phyloP scores from a whole-genome alignment of 192 early-diverging fungal genomes.

The Phlyctochytrium arcticum region DNA sequence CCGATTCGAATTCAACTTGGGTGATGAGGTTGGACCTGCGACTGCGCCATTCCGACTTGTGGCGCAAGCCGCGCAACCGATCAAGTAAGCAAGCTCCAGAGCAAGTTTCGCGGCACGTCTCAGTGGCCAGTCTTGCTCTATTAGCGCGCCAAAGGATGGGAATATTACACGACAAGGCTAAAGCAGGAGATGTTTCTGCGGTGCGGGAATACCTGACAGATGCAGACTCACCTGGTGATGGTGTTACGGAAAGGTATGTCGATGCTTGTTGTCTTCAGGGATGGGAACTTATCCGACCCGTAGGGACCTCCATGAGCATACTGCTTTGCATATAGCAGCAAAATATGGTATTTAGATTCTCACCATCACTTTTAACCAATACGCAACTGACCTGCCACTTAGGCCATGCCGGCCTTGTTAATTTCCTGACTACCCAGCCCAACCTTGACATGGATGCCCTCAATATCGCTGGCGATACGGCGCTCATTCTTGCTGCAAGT shows the following conservation, averaged over 20 bases:
- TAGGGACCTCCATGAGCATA: constrained; percentile 42
- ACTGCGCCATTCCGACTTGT: too few species aligned
- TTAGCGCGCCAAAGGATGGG: too few species aligned
- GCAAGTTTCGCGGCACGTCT: too few species aligned
- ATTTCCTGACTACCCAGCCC: constrained; percentile 28
- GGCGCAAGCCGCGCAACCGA: too few species aligned
- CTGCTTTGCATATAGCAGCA: constrained; percentile 39
- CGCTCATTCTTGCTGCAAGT: constrained; percentile 42
- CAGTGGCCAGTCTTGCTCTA: too few species aligned
- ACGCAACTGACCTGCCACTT: not conserved
- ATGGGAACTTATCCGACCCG: not conserved
- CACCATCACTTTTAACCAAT: not conserved
- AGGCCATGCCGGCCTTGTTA: constrained; percentile 20
- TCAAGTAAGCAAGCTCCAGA: too few species aligned
- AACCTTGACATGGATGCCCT: constrained; percentile 28
- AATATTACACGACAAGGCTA: constrained; percentile 17
- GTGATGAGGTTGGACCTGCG: too few species aligned
- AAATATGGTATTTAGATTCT: constrained; percentile 12
- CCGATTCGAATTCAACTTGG: too few species aligned
- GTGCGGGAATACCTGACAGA: constrained; percentile 2
- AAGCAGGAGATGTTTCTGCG: constrained; percentile 9
- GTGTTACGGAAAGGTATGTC: not conserved
- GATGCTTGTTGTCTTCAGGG: not conserved
- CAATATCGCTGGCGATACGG: constrained; percentile 49
- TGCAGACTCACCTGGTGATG: not conserved